Evolutionary conservation across 495 filamentous ascomycete genomes (phyloP), one percentile per base, ranked within the genome.

Genomic region (Lophiotrema nucula): DNA sequence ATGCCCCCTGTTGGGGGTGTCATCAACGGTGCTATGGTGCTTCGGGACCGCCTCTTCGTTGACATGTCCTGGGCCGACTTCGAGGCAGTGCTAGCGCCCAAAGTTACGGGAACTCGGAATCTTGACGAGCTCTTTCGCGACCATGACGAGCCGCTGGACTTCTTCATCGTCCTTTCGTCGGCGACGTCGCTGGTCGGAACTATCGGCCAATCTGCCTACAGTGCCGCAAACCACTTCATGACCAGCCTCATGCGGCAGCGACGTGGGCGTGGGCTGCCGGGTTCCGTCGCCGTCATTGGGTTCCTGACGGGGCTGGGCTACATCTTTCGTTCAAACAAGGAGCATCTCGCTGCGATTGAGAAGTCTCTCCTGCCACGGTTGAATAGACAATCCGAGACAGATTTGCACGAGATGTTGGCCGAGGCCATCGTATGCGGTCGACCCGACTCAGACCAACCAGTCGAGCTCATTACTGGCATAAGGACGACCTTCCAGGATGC

Each of bases 91-190:
- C 16, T 57, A 11, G 4, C 3, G n/a, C 58, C 58, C 3, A 62
- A 62, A 35, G 45, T 57, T 28, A 39, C 49, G n/a, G 64, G 42
- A 16, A 47, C 53, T 8, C 4, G 18, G 12, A 3, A 48, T 25
- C 51, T 62, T 8, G 56, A 56, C 18, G 26, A 50, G 4, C 2
- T 35, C 18, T 42, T 62, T 19, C 13, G 4, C 3, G n/a, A n/a
- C n/a, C n/a, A n/a, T n/a, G 31, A 10, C 10, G 12, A 24, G 10
- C 16, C 24, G 13, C 45, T 57, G 6, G 52, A 56, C 58, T 62
- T 57, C 53, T 62, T 62, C 44, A 56, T 57, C 18, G 12, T 57
- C 22, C 28, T 56, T 11, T 60, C 55, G 3, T 62, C 58, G 13
- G 43, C 53, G 19, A 22, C 53, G 6, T 38, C 22, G 15, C 21